Base-by-base conservation (phyloP, 345 rosid genomes). In the Reutealis trisperma region DNA sequence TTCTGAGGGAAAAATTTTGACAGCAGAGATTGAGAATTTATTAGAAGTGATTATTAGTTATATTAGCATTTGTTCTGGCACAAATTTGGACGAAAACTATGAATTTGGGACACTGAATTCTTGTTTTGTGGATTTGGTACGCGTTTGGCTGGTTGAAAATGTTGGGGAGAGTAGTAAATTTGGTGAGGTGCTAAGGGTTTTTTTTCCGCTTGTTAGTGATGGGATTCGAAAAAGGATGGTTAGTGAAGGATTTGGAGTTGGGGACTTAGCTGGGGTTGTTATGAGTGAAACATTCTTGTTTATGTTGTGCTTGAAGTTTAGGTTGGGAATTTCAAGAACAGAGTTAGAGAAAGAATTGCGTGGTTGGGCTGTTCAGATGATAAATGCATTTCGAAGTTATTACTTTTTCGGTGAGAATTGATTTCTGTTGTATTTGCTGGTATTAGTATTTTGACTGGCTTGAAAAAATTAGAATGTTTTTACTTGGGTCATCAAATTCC, bases 261-360 rank as follows among this genome's bases (percentile, higher is more conserved):
- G 88, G 64, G 73, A 65, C 76, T 83, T 92, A 74, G 92, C 93
- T 41, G 98, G 97, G 75, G 79, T 85, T 13, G 97, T 93, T 2
- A 91, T 89, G 90, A 77, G 81, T 60, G 91, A 93, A 84, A 83
- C 77, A 18, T 83, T 92, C 30, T 71, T 90, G 83, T 77, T 94
- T 80, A 84, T 77, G 74, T 72, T 85, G 51, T 86, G 96, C 82
- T 83, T 89, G 86, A 92, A 87, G 42, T 88, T 89, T 67, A 83
- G 81, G 32, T 73, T 63, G 7, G 83, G 74, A 18, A 67, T 58
- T 71, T 71, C 78, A 37, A 74, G 72, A 52, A 63, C 64, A n/a
- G 87, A 87, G 71, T n/a, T 90, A 59, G 85, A 78, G 77, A 84
- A 81, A 64, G 88, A 86, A 70, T 66, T 88, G 75, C 83, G 25